Conservation (phyloP, 1,284 basidiomycete genomes). For the Tilletia walkeri region DNA sequence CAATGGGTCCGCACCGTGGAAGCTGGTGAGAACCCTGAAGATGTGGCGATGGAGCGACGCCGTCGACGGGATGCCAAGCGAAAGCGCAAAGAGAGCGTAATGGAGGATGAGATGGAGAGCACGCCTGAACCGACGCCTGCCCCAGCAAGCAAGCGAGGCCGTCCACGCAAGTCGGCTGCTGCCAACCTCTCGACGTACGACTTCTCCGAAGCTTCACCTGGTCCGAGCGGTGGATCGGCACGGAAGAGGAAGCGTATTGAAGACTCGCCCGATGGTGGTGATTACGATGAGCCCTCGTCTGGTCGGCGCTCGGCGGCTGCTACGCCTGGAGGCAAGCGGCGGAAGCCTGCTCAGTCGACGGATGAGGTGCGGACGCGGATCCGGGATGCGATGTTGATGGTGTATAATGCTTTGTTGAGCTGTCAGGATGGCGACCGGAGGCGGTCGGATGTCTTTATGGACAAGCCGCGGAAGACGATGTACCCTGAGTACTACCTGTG, state of each 20-base stretch:
- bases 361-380: conserved; percentile 17
- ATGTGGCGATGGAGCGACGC: conserved; percentile 39
- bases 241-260: conserved; percentile 48
- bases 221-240: conserved; percentile 26
- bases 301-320: not conserved
- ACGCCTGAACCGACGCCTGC: conserved; percentile 14
- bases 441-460: conserved; percentile 15
- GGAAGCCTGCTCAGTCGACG: conserved; percentile 69
- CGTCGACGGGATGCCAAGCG: conserved; percentile 50
- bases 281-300: conserved; percentile 10
- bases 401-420: conserved; percentile 11
- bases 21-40: conserved; percentile 74
- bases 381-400: conserved; percentile 16
- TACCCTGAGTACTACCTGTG: conserved; percentile 76
- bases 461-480: conserved; percentile 19
- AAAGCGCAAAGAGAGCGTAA: conserved; percentile 31
- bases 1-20: conserved; percentile 75
- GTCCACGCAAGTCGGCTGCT: not conserved
- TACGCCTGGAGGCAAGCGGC: conserved; percentile 63
- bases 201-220: conserved; percentile 40
- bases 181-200: conserved; percentile 25
- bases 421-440: conserved; percentile 14
- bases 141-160: not conserved
- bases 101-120: conserved; percentile 9
- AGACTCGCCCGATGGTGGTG: conserved; percentile 17